phyloP scores from a whole-genome alignment of 1,284 basidiomycete genomes.

The Microbotryum violaceum region DNA sequence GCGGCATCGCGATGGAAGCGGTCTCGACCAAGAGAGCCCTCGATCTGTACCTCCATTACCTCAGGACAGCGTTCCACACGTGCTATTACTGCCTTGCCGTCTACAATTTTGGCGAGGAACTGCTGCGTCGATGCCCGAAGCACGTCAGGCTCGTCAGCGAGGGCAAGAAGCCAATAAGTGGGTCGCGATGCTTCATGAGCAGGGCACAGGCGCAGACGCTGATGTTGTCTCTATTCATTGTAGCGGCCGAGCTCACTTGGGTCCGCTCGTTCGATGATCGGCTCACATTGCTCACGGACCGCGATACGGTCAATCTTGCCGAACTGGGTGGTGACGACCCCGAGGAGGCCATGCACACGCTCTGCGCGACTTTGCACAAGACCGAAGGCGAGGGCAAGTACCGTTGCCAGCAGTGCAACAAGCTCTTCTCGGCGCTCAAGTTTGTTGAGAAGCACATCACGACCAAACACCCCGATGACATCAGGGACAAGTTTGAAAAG shows the following conservation, averaged over 20 bases:
- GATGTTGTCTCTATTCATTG: not conserved
- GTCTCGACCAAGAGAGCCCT: slow-evolving; percentile 58
- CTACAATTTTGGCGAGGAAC: slow-evolving; percentile 83
- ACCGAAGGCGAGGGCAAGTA: slow-evolving; percentile 93
- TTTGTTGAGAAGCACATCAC: slow-evolving; percentile 71
- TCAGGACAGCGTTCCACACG: slow-evolving; percentile 74
- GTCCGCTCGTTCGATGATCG: slow-evolving; percentile 77
- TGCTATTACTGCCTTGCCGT: slow-evolving; percentile 94
- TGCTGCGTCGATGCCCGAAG: slow-evolving; percentile 84
- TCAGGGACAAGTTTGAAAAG: slow-evolving; percentile 30
- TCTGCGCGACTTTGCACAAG: slow-evolving; percentile 63
- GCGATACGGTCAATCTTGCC: slow-evolving; percentile 66
- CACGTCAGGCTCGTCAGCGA: slow-evolving; percentile 54
- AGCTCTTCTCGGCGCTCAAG: slow-evolving; percentile 88
- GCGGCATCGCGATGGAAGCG: slow-evolving; percentile 31
- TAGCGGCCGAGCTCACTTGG: slow-evolving; percentile 67
- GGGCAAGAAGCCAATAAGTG: slow-evolving; percentile 41
- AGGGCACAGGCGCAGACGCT: not conserved
- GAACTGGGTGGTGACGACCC: slow-evolving; percentile 80
- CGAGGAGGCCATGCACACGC: slow-evolving; percentile 76
- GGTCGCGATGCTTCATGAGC: not conserved
- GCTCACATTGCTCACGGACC: slow-evolving; percentile 64
- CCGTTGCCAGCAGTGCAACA: slow-evolving; percentile 86
- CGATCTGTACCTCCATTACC: slow-evolving; percentile 75
- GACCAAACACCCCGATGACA: slow-evolving; percentile 36